Evolutionary conservation across 495 filamentous ascomycete species (phyloP), one percentile per base, ranked within the genome.

Genomic region (Daldinia concentrica): DNA sequence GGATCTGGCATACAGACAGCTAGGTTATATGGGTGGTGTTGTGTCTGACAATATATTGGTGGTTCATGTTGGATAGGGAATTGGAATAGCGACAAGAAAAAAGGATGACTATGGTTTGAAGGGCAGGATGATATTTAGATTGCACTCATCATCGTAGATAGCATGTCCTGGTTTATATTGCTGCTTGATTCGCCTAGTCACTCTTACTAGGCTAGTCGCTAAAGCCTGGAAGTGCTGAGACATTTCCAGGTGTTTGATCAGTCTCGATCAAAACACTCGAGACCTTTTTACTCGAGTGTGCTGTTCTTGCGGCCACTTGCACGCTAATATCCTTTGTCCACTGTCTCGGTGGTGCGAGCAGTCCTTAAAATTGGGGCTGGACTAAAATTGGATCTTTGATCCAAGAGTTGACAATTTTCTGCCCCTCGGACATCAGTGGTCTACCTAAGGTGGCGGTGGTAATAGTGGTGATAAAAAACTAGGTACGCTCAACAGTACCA

Each of bases 91-190:
- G 37, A 30, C 50, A 54, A 11, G 29, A 65, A 51, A 36, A 54
- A 27, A 27, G 51, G 34, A 52, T 26, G 22, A 14, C 12, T 52
- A 17, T 12, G 14, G 61, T 27, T 22, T 48, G 24, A 34, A 52
- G n/a, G 60, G 22, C 14, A 30, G 45, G 65, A 34, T 54, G 50
- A 41, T 63, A 34, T 63, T 69, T 73, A 73, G 43, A 69, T 61
- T 68, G 57, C 64, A 57, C 56, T 66, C 39, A 59, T 62, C 56
- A 57, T 69, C 66, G 66, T 73, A 73, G 71, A 73, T 73, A 73
- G 71, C 61, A 65, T 69, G 62, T 66, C 58, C 58, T 22, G 70
- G 65, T 17, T 43, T 68, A 48, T 52, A 59, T 64, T 64, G 41
- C 58, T 69, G 58, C 37, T 73, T 69, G 66, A 69, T 62, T 73